These are phyloP conservation scores for Spiromastix sp. DNA, from an alignment of 2,329 filamentous ascomycete genomes.

Conservation along the genomic window DNA sequence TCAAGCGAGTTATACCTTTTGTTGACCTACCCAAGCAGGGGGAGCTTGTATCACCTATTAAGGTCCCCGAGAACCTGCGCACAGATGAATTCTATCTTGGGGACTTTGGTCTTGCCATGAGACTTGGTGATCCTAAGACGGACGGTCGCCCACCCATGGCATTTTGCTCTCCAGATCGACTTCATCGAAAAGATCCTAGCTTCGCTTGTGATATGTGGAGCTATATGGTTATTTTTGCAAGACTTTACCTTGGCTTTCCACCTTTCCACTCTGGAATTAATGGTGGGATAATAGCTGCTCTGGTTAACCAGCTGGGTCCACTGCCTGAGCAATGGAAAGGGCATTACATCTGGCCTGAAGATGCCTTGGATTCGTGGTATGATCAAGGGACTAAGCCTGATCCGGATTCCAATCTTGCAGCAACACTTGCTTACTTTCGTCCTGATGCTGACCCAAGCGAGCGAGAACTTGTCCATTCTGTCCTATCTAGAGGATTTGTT, in stretches of 20 bases:
- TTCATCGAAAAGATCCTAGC: conserved; percentile 17
- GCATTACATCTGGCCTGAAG: conserved; percentile 6
- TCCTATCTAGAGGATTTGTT: conserved; percentile 17
- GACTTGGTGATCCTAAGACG: conserved; percentile 11
- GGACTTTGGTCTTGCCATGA: conserved; percentile 20
- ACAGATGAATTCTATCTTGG: conserved; percentile 20
- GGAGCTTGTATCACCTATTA: conserved; percentile 16
- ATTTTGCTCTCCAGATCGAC: conserved; percentile 19
- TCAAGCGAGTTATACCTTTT: conserved; percentile 17
- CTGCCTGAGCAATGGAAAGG: conserved; percentile 19
- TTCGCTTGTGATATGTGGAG: conserved; percentile 23
- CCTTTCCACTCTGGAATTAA: conserved; percentile 12
- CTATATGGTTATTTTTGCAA: conserved; percentile 20
- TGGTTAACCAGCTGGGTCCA: conserved; percentile 16
- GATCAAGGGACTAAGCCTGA: conserved; percentile 12
- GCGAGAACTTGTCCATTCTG: conserved; percentile 7
- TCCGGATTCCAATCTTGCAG: neutral
- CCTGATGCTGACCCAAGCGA: conserved; percentile 3
- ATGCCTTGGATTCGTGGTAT: conserved; percentile 18
- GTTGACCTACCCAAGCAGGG: conserved; percentile 17
- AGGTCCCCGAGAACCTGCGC: conserved; percentile 14
- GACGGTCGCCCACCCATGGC: conserved; percentile 10
- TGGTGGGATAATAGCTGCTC: conserved; percentile 14
- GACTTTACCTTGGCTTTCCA: conserved; percentile 15
- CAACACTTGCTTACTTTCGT: neutral